phyloP scores from a whole-genome alignment of 257 asterid genomes.

The Solanum habrochaites region DNA sequence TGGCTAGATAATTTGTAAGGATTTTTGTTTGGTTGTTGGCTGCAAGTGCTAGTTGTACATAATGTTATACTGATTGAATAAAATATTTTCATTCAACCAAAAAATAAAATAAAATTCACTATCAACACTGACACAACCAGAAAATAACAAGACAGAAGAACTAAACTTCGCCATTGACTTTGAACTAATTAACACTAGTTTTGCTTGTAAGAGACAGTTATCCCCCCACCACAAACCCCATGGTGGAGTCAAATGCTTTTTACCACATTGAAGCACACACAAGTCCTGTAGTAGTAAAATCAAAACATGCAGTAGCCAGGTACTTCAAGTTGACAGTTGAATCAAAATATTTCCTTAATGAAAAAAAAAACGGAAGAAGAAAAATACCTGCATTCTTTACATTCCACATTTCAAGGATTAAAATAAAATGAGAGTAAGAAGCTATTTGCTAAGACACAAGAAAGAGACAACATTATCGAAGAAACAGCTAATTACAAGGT shows the following conservation, averaged over 20 bases:
- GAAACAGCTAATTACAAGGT: background rate
- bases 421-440: background rate
- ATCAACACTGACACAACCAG: background rate
- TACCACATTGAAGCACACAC: background rate
- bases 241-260: background rate
- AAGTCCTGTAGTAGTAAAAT: background rate
- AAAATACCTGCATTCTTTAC: background rate
- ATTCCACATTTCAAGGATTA: background rate
- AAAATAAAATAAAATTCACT: background rate
- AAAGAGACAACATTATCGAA: background rate
- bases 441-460: background rate
- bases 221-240: background rate
- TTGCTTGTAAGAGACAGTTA: background rate
- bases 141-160: background rate
- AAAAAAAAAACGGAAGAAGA: background rate
- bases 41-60: background rate
- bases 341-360: background rate
- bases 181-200: background rate
- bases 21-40: background rate
- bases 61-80: background rate
- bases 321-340: background rate
- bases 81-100: background rate
- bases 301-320: background rate
- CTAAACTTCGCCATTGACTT: background rate
- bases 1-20: background rate